Conservation (phyloP, 2,329 filamentous ascomycete species). For the Colletotrichum sp. region DNA sequence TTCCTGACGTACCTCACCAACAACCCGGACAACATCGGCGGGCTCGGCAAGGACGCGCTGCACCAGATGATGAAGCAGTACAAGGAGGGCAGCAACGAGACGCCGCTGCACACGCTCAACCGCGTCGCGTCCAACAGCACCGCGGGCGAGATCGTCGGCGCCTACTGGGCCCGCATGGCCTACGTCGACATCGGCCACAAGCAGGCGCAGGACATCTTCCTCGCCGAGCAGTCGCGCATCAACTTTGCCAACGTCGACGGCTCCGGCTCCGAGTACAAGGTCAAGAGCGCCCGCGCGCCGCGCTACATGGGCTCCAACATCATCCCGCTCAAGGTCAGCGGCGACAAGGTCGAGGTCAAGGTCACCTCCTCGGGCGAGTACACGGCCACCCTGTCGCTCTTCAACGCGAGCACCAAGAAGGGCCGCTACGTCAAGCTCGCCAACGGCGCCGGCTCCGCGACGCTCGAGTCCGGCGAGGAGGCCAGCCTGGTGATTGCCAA, state of each 20-base stretch:
- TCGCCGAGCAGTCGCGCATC: slow-evolving; percentile 35
- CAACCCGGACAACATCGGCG: slow-evolving; percentile 49
- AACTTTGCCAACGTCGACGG: slow-evolving; percentile 49
- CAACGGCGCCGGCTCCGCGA: slow-evolving; percentile 36
- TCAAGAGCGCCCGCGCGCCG: slow-evolving; percentile 45
- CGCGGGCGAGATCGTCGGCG: slow-evolving; percentile 47
- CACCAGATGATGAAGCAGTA: slow-evolving; percentile 49
- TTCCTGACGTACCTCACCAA: slow-evolving; percentile 53
- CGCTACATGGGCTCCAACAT: slow-evolving; percentile 57
- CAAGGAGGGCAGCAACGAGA: slow-evolving; percentile 49
- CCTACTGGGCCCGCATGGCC: slow-evolving; percentile 60
- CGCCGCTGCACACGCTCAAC: slow-evolving; percentile 50
- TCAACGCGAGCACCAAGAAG: slow-evolving; percentile 28
- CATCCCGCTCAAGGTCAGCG: slow-evolving; percentile 43
- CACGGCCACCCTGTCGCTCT: slow-evolving; percentile 46
- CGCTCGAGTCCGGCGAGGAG: slow-evolving; percentile 42
- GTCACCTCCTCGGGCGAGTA: slow-evolving; percentile 40
- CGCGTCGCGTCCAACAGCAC: slow-evolving; percentile 37
- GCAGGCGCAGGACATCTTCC: slow-evolving; percentile 42
- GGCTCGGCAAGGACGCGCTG: slow-evolving; percentile 45
- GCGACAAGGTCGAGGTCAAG: slow-evolving; percentile 34
- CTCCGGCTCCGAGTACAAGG: slow-evolving; percentile 40
- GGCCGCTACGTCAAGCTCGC: slow-evolving; percentile 41
- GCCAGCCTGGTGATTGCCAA: slow-evolving; percentile 52
- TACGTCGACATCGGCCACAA: slow-evolving; percentile 54